These are phyloP conservation scores for Mrakia frigida DNA, from an alignment of 768 basidiomycete species.

Conservation along the genomic window DNA sequence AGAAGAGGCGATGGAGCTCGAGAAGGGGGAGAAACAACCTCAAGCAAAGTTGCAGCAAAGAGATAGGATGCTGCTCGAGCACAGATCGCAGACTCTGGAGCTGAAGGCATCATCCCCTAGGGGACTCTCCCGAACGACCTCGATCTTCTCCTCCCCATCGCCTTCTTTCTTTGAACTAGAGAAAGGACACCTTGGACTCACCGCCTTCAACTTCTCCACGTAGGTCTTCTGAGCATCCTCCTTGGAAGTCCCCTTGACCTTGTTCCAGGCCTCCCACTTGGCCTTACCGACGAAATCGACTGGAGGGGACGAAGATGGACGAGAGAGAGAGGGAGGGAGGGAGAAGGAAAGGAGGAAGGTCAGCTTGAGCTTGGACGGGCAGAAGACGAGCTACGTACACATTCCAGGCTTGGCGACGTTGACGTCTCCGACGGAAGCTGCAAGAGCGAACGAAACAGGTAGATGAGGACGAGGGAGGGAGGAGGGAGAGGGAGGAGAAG, in stretches of 20 bases:
- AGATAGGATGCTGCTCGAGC: no score
- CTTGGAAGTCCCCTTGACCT: constrained; percentile 62
- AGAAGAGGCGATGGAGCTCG: no score
- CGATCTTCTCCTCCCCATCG: background rate
- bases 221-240: constrained; percentile 70
- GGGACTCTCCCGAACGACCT: background rate
- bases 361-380: background rate
- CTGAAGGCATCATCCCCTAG: no score
- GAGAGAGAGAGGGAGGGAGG: background rate
- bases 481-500: background rate
- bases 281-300: constrained; percentile 81
- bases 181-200: constrained; percentile 41
- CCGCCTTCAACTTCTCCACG: constrained; percentile 67
- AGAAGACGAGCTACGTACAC: constrained; percentile 20
- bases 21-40: no score
- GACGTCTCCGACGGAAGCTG: constrained; percentile 70
- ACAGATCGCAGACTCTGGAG: no score
- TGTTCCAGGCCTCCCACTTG: constrained; percentile 91
- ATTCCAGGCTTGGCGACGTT: constrained; percentile 48
- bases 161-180: background rate
- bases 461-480: background rate
- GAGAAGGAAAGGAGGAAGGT: background rate
- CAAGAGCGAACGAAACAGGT: background rate
- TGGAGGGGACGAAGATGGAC: constrained; percentile 43
- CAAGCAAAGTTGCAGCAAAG: no score